Evolutionary conservation across 805 yeast species (phyloP).

Genomic region (Sugiyamaella smithiae): DNA sequence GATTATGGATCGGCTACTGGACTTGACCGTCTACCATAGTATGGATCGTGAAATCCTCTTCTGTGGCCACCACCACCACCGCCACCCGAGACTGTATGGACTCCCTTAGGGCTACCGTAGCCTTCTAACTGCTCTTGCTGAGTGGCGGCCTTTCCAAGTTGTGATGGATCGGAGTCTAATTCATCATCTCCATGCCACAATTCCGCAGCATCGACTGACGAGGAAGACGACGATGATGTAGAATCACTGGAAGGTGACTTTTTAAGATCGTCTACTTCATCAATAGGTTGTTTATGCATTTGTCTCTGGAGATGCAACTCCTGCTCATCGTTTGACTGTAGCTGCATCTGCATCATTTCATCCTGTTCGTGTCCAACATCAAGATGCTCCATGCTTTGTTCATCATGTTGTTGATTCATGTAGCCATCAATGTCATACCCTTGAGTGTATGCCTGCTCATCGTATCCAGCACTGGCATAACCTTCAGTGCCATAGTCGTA

Average conservation of each 20-base stretch:
- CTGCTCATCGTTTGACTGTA: slow-evolving; percentile 4
- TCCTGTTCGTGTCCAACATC: slow-evolving; percentile 14
- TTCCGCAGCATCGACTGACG: slow-evolving; percentile 19
- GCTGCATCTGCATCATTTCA: slow-evolving; percentile 21
- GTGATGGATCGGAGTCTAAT: background rate
- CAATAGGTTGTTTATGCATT: slow-evolving; percentile 4
- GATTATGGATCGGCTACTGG: slow-evolving; percentile 1
- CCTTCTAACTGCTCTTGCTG: no score
- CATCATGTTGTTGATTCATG: background rate
- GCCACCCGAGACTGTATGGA: no score
- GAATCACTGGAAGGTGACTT: slow-evolving; percentile 24
- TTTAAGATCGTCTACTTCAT: slow-evolving; percentile 10
- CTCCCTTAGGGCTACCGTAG: no score
- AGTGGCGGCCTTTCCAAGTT: background rate
- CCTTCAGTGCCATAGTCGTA: background rate
- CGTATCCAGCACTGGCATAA: background rate
- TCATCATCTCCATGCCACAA: slow-evolving; percentile 23
- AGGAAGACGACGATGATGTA: slow-evolving; percentile 23
- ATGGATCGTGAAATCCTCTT: slow-evolving; percentile 18
- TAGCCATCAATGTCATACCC: background rate
- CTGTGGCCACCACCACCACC: slow-evolving; percentile 13
- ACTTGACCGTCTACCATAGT: slow-evolving; percentile 11
- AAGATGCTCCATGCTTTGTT: background rate
- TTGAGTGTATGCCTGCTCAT: background rate
- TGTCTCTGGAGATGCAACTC: slow-evolving; percentile 17